Evolutionary conservation across 345 rosid species (phyloP).

Genomic region (Lepidium africanum): DNA sequence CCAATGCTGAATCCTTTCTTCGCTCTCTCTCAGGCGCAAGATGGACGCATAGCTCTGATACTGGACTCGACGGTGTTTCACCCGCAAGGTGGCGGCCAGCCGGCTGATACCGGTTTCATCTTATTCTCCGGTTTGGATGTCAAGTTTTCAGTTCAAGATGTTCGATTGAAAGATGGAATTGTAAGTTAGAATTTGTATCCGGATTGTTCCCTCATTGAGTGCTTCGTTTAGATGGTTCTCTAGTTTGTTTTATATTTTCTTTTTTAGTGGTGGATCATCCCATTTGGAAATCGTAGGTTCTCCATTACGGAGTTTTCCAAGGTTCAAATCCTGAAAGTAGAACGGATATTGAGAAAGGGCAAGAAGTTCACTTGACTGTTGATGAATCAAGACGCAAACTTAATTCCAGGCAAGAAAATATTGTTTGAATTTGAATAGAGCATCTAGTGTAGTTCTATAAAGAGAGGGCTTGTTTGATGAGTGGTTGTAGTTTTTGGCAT

Average conservation of each 20-base stretch:
- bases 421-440: background rate
- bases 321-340: slow-evolving; percentile 29
- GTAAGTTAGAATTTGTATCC: slow-evolving; percentile 16
- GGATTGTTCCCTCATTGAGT: background rate
- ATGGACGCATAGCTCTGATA: slow-evolving; percentile 50
- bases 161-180: slow-evolving; percentile 68
- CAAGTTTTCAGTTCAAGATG: slow-evolving; percentile 65
- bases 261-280: background rate
- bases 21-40: slow-evolving; percentile 40
- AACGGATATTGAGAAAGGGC: slow-evolving; percentile 34
- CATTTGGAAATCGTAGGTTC: slow-evolving; percentile 36
- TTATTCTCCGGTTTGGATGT: slow-evolving; percentile 17
- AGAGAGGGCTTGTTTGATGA: background rate
- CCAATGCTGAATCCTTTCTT: background rate
- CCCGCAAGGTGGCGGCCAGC: slow-evolving; percentile 98
- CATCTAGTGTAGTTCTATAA: background rate
- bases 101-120: slow-evolving; percentile 64
- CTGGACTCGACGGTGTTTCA: slow-evolving; percentile 78
- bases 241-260: background rate
- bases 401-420: slow-evolving; percentile 49
- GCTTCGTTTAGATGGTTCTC: background rate
- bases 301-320: slow-evolving; percentile 61
- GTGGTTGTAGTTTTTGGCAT: background rate
- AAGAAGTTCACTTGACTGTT: slow-evolving; percentile 44
- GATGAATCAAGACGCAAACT: slow-evolving; percentile 65